phyloP scores from a whole-genome alignment of 2,329 filamentous ascomycete genomes.

The Sporothrix luriei region DNA sequence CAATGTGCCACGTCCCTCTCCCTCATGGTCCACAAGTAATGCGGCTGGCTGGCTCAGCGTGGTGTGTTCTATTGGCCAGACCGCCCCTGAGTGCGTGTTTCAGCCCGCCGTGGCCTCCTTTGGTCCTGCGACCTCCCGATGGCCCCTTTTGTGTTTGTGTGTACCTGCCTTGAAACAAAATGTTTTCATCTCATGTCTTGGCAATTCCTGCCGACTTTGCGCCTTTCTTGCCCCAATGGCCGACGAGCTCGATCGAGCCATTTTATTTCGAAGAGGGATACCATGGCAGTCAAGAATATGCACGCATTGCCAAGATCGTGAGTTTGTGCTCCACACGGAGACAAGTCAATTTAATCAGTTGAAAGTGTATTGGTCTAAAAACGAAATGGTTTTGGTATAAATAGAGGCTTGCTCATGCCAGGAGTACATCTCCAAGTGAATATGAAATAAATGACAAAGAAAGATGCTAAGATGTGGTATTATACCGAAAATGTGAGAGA shows the following conservation, averaged over 20 bases:
- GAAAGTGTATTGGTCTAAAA: background rate
- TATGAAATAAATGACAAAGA: slow-evolving; percentile 1
- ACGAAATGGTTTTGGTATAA: slow-evolving; percentile 17
- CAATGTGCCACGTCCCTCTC: background rate
- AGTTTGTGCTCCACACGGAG: background rate
- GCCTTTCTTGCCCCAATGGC: background rate
- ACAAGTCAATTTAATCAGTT: background rate
- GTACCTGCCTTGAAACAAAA: slow-evolving; percentile 28
- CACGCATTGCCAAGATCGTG: background rate
- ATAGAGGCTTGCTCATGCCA: slow-evolving; percentile 22
- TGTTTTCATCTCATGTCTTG: slow-evolving; percentile 23
- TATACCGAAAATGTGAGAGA: background rate
- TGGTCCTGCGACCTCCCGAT: slow-evolving; percentile 15
- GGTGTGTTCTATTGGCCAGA: slow-evolving; percentile 2
- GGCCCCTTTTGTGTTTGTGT: slow-evolving; percentile 26
- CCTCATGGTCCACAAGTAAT: background rate
- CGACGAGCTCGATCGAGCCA: background rate
- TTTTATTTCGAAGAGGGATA: background rate
- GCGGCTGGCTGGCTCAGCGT: background rate
- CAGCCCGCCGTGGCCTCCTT: slow-evolving; percentile 16
- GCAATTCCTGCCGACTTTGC: background rate
- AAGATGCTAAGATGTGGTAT: background rate
- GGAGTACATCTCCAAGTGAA: slow-evolving; percentile 19
- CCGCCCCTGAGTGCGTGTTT: slow-evolving; percentile 24
- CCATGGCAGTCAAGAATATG: background rate